Conservation (phyloP, 345 rosid genomes). For the Angophora floribunda region DNA sequence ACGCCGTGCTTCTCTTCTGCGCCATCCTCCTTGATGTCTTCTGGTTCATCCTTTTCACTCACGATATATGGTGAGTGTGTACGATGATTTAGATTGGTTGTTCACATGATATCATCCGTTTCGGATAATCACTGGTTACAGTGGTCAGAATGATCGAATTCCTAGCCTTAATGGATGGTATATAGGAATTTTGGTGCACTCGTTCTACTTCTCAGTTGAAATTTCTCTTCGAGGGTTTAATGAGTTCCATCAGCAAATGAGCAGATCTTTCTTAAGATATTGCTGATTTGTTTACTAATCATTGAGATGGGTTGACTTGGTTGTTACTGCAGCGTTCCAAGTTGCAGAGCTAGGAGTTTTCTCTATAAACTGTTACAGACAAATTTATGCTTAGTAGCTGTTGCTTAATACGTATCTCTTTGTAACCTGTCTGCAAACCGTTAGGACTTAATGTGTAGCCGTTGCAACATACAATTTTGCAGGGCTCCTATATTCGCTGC, state of each 20-base stretch:
- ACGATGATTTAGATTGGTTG: not conserved
- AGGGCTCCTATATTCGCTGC: not conserved
- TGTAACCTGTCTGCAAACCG: not conserved
- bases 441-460: not conserved
- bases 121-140: not conserved
- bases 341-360: not conserved
- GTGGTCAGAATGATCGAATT: not conserved
- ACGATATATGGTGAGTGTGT: constrained; percentile 45
- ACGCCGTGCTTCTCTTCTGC: constrained; percentile 70
- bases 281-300: not conserved
- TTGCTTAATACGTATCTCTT: not conserved
- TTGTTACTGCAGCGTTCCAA: not conserved
- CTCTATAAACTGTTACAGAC: not conserved
- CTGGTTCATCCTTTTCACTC: constrained; percentile 65
- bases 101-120: not conserved
- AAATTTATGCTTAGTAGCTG: not conserved
- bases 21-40: constrained; percentile 53
- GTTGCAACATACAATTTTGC: not conserved
- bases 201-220: not conserved
- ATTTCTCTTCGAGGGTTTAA: not conserved
- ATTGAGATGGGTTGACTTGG: not conserved
- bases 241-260: not conserved
- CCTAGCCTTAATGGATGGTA: not conserved
- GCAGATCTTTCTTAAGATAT: not conserved
- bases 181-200: not conserved